Base-by-base conservation (phyloP, 306 rosid genomes). In the Dalbergia cochinchinensis region DNA sequence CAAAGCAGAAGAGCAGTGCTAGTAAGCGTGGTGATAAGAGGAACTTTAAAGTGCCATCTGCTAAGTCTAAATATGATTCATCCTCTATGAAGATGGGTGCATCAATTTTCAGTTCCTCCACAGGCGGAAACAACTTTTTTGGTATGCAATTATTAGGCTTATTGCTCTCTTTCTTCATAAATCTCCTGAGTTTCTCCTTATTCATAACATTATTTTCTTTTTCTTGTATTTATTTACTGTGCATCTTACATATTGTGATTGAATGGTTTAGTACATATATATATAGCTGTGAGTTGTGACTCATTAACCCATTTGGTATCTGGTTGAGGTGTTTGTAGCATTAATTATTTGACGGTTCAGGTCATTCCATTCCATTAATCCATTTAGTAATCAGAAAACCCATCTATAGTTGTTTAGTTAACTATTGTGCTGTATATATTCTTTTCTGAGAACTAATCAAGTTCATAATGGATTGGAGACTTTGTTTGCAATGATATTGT, bases 21-120 rank as follows among this genome's bases (percentile, higher is more conserved):
- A 88, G 85, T 89, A 93, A 90, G 89, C 92, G 99, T 69, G 88
- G 90, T 60, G 98, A 93, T 82, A 91, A 85, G 90, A 91, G 87
- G 86, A 90, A 73, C 87, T 83, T 83, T 78, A 93, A 90, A 85
- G 88, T 85, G 69, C 92, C 93, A 58, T 80, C 80, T 39, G 65
- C 82, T 6, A 96, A 89, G 91, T 71, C 88, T 73, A 96, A 90
- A 87, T 85, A 87, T 50, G 98, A 96, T 73, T 88, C 94, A 69
- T 86, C 87, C 63, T 87, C 94, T 18, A 79, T 73, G 87, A 90
- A 96, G 86, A 82, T 80, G 51, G 92, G 97, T 66, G 77, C 87
- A 60, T 76, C 91, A 63, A 84, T 82, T 84, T 89, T 91, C 80
- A 73, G 85, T 82, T 88, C 92, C 66, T 79, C 93, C 59, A 57